phyloP scores from a whole-genome alignment of 2,329 filamentous ascomycete genomes.

The Diaporthe helianthi region DNA sequence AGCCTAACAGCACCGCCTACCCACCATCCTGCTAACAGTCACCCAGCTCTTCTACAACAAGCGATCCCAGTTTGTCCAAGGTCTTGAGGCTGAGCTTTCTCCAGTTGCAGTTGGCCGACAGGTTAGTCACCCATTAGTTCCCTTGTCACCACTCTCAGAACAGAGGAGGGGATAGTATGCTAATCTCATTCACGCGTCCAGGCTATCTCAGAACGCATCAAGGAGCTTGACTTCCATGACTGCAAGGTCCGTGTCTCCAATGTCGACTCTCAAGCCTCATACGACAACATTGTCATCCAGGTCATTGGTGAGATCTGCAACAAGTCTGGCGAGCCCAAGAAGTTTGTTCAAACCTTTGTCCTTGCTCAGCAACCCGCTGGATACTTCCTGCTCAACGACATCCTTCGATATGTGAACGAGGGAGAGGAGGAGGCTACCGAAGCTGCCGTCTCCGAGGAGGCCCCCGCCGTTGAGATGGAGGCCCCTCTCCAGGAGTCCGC shows the following conservation, averaged over 20 bases:
- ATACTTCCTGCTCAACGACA: constrained; percentile 98
- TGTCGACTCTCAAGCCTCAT: constrained; percentile 93
- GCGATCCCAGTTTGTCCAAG: constrained; percentile 92
- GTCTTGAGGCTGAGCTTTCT: constrained; percentile 87
- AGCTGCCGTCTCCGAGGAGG: constrained; percentile 35
- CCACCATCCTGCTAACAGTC: not conserved
- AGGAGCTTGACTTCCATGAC: constrained; percentile 90
- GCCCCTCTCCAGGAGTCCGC: constrained; percentile 41
- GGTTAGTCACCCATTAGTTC: constrained; percentile 62
- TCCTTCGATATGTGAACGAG: constrained; percentile 91
- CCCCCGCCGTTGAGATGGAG: constrained; percentile 39
- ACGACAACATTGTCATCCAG: constrained; percentile 93
- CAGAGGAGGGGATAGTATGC: not conserved
- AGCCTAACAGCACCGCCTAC: not conserved
- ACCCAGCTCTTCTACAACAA: constrained; percentile 90
- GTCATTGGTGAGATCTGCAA: constrained; percentile 98
- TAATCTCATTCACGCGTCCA: constrained; percentile 45
- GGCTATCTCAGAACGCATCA: constrained; percentile 95
- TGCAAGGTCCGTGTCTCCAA: constrained; percentile 99
- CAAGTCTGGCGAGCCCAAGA: constrained; percentile 88
- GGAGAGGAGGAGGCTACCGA: constrained; percentile 74
- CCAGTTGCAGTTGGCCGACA: constrained; percentile 86
- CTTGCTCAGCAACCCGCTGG: constrained; percentile 95
- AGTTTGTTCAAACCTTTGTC: constrained; percentile 98
- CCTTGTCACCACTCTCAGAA: not conserved